Evolutionary conservation across 331 rosid species (phyloP), one percentile per base, ranked within the genome.

Genomic region (Saraca asoca): DNA sequence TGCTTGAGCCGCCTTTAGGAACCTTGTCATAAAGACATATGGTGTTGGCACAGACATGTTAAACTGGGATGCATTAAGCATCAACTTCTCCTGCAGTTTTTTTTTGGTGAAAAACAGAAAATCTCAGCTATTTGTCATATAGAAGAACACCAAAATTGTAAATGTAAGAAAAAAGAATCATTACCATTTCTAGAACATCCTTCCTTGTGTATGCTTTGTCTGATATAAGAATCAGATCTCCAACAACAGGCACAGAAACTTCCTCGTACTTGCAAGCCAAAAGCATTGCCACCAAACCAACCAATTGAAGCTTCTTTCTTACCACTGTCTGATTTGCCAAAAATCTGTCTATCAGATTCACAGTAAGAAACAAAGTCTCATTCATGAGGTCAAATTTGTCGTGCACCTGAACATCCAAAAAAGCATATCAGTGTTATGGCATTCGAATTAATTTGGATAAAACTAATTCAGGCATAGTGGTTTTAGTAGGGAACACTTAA

Each of bases 221-320:
- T 12, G 97, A 90, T 75, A 94, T 90, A 17, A 88, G 91, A 60
- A 94, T 87, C 42, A 94, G 73, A 85, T 94, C 99, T 7, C 87
- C 89, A 0, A 94, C 95, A 14, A 90, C 77, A 37, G 99, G 97
- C 12, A 88, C 95, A 6, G 97, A 88, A 73, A 90, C 99, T 60
- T 94, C 99, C 71, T 94, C 99, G 58, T 94, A 94, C 55, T 94
- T 94, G 87, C 99, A 94, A n/a, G 99, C 97, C 75, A 94, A 78
- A 49, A 94, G 97, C 99, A 94, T 86, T 29, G 97, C 93, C 68
- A 94, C 99, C 76, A 94, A 66, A 9, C 99, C 99, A 66, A 94
- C 97, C 82, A 94, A 69, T 69, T 94, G 99, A 77, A 94, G 99
- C 70, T 94, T 90, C 89, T 85, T 94, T 75, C 99, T 87, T 12